phyloP scores from a whole-genome alignment of 768 basidiomycete species.

The Coprinopsis marcescibilis region DNA sequence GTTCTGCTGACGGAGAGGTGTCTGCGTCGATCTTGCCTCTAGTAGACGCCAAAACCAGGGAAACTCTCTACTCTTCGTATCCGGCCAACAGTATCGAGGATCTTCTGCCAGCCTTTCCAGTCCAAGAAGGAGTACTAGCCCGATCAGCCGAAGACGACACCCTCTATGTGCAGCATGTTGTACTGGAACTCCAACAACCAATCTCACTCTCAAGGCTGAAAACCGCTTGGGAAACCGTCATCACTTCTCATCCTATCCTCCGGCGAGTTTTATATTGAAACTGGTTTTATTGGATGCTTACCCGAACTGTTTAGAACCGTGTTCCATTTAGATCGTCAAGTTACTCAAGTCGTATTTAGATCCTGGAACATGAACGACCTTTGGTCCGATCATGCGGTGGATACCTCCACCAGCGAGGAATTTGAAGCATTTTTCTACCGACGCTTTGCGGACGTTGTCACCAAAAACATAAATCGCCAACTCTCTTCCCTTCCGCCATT shows the following conservation, averaged over 20 bases:
- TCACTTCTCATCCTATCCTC: slow-evolving; percentile 21
- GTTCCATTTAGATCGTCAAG: slow-evolving; percentile 22
- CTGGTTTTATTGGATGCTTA: background rate
- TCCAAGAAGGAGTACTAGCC: slow-evolving; percentile 43
- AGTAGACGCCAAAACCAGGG: background rate
- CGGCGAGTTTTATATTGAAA: slow-evolving; percentile 16
- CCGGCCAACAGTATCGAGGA: slow-evolving; percentile 15
- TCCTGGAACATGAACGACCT: background rate
- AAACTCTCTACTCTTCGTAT: slow-evolving; percentile 15
- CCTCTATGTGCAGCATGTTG: slow-evolving; percentile 41
- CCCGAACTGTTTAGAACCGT: slow-evolving; percentile 20
- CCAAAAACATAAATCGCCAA: slow-evolving; percentile 22
- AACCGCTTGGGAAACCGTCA: slow-evolving; percentile 28
- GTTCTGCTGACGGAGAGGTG: background rate
- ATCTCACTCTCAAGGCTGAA: slow-evolving; percentile 20
- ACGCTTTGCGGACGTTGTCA: slow-evolving; percentile 13
- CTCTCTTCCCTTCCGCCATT: slow-evolving; percentile 23
- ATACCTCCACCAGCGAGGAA: background rate
- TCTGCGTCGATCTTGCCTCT: background rate
- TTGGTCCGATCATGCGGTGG: background rate
- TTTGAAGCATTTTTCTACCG: slow-evolving; percentile 20
- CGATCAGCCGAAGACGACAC: slow-evolving; percentile 30
- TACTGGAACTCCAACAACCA: slow-evolving; percentile 23
- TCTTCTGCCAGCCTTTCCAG: slow-evolving; percentile 36
- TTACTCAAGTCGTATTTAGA: slow-evolving; percentile 23